Base-by-base conservation (phyloP, 495 filamentous ascomycete species). In the Podospora sp. region DNA sequence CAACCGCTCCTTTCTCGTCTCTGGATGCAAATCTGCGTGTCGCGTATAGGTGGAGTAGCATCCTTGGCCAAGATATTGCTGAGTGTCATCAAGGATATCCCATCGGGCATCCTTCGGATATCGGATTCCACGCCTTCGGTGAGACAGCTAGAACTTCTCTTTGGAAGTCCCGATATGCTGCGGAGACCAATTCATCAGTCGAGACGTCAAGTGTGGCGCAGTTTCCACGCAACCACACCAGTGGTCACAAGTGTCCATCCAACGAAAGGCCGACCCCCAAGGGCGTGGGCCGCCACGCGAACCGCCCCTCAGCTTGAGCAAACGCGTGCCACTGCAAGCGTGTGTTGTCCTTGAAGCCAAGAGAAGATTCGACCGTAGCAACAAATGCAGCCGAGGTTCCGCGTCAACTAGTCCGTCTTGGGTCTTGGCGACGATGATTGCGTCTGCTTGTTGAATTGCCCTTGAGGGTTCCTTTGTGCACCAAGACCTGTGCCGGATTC, bases 301-400 rank as follows among this genome's bases (percentile, higher is more conserved):
- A 25, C 60, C 24, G 40, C n/a, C 20, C 11, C 21, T 26, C 60
- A 46, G 59, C 22, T 26, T 50, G 18, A 25, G 7, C 27, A 25
- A 49, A 21, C 29, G 20, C 27, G 58, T 29, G 25, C 24, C 49
- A 33, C 24, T 62, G 59, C 24, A 24, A 49, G 16, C 22, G 59
- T 62, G 59, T 62, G 59, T 26, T 62, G 59, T 62, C 36, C 29
- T 8, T 22, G 27, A 18, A 46, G 7, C 59, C 59, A 62, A 62
- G 59, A 50, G 59, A 46, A 36, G 18, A 33, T 33, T 61, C 25
- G 36, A 40, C 22, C 58, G 36, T 22, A 16, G 22, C 20, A 21
- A 60, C 58, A 25, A 62, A 62, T 62, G 59, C 20, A 62, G 36
- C 59, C 59, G 33, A 62, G 59, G 59, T 29, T 35, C 59, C 16